A percentile compares a stretch with the other conserved stretches of the same genome.
These are phyloP conservation scores for Parmelia sp. DNA, from an alignment of 495 filamentous ascomycete species.

Conservation along the genomic window DNA sequence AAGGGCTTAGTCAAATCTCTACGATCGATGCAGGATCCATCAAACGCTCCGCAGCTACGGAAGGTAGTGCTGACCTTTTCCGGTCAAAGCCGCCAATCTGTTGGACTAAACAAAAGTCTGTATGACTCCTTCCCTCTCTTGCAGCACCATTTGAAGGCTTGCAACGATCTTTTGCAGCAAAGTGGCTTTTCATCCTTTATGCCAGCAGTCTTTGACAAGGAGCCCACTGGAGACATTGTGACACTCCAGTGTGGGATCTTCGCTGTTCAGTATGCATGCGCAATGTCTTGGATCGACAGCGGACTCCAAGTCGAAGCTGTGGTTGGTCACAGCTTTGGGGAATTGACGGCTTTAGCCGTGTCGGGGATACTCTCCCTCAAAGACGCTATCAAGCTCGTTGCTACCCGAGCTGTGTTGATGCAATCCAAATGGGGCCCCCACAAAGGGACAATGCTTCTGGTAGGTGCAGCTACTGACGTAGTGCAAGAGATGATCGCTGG, in stretches of 20 bases:
- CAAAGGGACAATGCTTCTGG: slow-evolving; percentile 42
- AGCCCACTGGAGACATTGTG: slow-evolving; percentile 36
- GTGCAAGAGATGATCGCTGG: slow-evolving; percentile 5
- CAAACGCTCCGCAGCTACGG: slow-evolving; percentile 1
- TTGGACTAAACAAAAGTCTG: slow-evolving; percentile 26
- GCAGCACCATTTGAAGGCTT: slow-evolving; percentile 30
- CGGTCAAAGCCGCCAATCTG: slow-evolving; percentile 28
- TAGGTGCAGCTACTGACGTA: slow-evolving; percentile 16
- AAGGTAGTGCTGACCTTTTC: slow-evolving; percentile 33
- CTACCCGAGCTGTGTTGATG: slow-evolving; percentile 42
- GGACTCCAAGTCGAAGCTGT: slow-evolving; percentile 35
- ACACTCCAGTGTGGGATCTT: slow-evolving; percentile 42
- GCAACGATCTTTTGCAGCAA: slow-evolving; percentile 6
- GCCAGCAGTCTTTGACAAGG: slow-evolving; percentile 43
- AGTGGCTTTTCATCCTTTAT: slow-evolving; percentile 28
- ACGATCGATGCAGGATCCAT: neutral
- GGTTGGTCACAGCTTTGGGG: slow-evolving; percentile 49
- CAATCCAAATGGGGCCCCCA: slow-evolving; percentile 41
- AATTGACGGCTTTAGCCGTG: slow-evolving; percentile 43
- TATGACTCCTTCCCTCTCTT: slow-evolving; percentile 31
- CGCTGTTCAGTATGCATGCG: slow-evolving; percentile 44
- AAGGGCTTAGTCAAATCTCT: neutral
- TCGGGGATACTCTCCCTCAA: slow-evolving; percentile 33
- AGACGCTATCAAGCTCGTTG: slow-evolving; percentile 39
- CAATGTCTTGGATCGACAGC: slow-evolving; percentile 43